A percentile compares a stretch with the other conserved stretches of the same genome.
These are phyloP conservation scores for Fusarium denticulatum DNA, from an alignment of 2,329 filamentous ascomycete species.

Conservation along the genomic window DNA sequence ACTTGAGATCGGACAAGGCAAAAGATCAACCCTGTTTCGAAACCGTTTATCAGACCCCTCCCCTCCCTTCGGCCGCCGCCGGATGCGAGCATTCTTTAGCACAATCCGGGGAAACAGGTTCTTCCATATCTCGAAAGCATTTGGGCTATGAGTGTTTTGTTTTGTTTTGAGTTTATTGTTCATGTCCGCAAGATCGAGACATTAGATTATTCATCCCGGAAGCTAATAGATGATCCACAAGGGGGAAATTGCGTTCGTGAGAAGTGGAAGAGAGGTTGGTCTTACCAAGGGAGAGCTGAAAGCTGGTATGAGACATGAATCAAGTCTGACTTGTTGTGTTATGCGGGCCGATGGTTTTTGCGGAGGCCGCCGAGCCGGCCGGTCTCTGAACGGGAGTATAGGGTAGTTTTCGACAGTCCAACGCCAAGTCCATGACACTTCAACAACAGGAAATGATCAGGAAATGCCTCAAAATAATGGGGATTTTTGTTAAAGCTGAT, in stretches of 20 bases:
- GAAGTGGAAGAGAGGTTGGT: conserved; percentile 3
- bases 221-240: neutral
- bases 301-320: conserved; percentile 23
- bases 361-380: neutral
- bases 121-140: neutral
- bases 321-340: neutral
- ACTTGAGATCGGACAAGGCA: neutral
- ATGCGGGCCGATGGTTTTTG: conserved; percentile 24
- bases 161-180: neutral
- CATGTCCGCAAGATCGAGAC: neutral
- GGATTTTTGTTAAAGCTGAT: neutral
- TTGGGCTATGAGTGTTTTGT: neutral
- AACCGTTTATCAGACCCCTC: neutral
- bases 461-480: neutral
- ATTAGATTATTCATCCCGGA: neutral
- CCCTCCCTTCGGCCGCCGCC: neutral
- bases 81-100: conserved; percentile 17
- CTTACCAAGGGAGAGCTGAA: conserved; percentile 30
- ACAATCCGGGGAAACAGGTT: conserved; percentile 3
- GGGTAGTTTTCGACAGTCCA: neutral
- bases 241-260: conserved; percentile 10
- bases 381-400: neutral
- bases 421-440: neutral
- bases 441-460: neutral
- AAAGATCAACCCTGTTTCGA: neutral